Percentiles rank a stretch among this genome's conserved stretches.
Evolutionary conservation across 139 green algal genomes (phyloP).

Genomic region (Ettlia oleoabundans): DNA sequence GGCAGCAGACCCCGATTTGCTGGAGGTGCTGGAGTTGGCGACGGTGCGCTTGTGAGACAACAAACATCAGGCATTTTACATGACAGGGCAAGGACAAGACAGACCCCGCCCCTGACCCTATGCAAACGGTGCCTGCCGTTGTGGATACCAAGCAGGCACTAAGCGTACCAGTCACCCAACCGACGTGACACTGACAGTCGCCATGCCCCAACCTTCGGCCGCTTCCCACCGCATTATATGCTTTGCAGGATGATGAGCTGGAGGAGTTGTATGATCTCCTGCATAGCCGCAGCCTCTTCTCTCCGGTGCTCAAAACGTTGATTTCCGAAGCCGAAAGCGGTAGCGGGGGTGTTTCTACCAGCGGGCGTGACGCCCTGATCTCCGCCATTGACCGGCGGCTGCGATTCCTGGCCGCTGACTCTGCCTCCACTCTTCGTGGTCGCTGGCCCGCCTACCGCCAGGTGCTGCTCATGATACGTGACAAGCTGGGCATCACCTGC

Average conservation of each 20-base stretch:
- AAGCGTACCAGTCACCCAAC: too few species aligned
- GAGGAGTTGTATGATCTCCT: conserved; percentile 56
- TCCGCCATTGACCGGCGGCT: conserved; percentile 76
- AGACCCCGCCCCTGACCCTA: too few species aligned
- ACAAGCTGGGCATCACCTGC: conserved; percentile 66
- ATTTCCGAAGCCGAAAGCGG: conserved; percentile 41
- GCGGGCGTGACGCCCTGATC: conserved; percentile 52
- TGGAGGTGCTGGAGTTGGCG: conserved; percentile 77
- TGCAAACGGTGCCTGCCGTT: too few species aligned
- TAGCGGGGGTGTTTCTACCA: conserved; percentile 43
- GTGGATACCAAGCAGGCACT: too few species aligned
- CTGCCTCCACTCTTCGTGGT: conserved; percentile 61
- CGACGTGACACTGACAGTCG: too few species aligned
- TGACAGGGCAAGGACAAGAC: too few species aligned
- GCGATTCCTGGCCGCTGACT: conserved; percentile 82
- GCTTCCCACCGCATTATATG: too few species aligned
- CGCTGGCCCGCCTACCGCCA: conserved; percentile 73
- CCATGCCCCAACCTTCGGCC: too few species aligned
- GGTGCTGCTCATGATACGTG: conserved; percentile 66
- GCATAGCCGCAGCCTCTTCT: conserved; percentile 64
- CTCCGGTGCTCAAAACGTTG: conserved; percentile 72
- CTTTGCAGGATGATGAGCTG: conserved; percentile 87
- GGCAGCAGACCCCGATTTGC: conserved; percentile 58
- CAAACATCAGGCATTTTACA: too few species aligned
- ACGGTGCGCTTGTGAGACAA: too few species aligned